A percentile compares a stretch with the other conserved stretches of the same genome.
Evolutionary conservation across 2,329 filamentous ascomycete species (phyloP).

Genomic region (Fusarium verrucosum): DNA sequence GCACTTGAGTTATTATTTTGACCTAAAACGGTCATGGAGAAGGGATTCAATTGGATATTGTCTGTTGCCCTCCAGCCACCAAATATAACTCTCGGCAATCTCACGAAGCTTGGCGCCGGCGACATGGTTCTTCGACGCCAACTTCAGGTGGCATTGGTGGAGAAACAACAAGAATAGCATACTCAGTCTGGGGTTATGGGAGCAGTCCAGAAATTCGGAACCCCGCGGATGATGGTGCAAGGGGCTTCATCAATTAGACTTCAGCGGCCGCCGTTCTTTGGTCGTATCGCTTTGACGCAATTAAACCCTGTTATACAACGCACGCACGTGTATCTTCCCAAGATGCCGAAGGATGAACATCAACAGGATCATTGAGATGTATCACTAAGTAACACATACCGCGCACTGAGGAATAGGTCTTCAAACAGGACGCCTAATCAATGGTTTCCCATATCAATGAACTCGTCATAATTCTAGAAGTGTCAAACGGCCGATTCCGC

Average conservation of each 20-base stretch:
- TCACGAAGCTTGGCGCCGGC: background rate
- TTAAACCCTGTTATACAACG: background rate
- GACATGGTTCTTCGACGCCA: background rate
- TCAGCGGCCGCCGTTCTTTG: background rate
- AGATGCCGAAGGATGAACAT: background rate
- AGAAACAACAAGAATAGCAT: background rate
- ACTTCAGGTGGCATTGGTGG: background rate
- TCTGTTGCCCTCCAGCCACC: background rate
- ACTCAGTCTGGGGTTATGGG: background rate
- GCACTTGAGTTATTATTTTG: fast-evolving
- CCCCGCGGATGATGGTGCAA: background rate
- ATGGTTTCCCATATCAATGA: no score
- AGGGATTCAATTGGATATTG: background rate
- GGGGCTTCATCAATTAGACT: background rate
- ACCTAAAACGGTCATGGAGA: no score
- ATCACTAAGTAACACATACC: no score
- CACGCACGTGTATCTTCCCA: background rate
- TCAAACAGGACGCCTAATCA: no score
- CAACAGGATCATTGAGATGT: no score
- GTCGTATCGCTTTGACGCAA: background rate
- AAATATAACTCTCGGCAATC: background rate
- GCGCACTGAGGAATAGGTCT: no score
- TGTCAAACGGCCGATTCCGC: no score
- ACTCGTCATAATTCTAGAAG: no score
- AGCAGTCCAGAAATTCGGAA: background rate